Evolutionary conservation across 768 basidiomycete genomes (phyloP).

Genomic region (Suillus americanus): DNA sequence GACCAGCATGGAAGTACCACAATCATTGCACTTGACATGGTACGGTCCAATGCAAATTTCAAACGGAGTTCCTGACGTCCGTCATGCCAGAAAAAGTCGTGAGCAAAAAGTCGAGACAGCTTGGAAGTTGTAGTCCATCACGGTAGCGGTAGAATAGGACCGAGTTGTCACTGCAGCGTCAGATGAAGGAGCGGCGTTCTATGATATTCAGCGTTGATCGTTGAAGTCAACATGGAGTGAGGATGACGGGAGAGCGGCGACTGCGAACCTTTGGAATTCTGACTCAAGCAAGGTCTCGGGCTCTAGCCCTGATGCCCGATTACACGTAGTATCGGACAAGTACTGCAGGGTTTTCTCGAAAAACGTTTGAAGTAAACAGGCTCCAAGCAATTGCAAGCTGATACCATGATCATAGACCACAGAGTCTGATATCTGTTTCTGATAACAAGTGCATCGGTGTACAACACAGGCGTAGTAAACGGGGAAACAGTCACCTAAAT

Average conservation of each 20-base stretch:
- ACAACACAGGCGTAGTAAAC: neutral
- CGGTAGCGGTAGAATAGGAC: no score
- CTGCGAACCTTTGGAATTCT: no score
- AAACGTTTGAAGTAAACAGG: neutral
- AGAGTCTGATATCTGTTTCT: neutral
- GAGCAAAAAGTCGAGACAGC: neutral
- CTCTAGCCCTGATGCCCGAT: neutral
- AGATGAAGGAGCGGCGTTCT: neutral
- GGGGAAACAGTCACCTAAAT: neutral
- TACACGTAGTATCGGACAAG: neutral
- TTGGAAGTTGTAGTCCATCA: neutral
- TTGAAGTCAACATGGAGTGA: no score
- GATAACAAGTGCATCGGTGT: neutral
- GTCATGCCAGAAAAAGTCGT: no score
- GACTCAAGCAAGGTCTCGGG: neutral
- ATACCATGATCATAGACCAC: no score
- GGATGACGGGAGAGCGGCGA: no score
- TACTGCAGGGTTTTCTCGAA: neutral
- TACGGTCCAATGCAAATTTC: neutral
- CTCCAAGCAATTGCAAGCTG: no score
- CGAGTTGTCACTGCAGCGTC: no score
- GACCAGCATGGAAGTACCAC: neutral
- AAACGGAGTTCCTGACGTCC: neutral
- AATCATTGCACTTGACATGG: neutral
- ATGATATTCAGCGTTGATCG: neutral